Evolutionary conservation across 768 basidiomycete species (phyloP), one percentile per base, ranked within the genome.

Genomic region (Lentinus brumalis): DNA sequence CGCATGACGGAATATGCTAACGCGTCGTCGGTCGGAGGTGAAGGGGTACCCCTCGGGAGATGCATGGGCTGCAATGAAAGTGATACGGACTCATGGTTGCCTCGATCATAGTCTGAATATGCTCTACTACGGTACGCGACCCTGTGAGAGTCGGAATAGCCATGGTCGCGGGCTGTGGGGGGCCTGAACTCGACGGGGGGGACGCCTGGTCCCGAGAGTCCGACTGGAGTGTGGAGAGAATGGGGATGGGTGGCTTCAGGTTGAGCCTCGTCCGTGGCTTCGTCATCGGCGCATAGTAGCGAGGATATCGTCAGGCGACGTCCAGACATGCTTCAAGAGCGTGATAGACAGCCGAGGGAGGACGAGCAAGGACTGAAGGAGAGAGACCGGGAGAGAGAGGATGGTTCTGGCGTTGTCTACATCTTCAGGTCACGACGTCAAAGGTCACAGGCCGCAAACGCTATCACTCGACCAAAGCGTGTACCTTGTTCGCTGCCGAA

Each of bases 261-360:
- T 8, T 29, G 50, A 26, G 65, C 26, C 11, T 31, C 55, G 31
- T 60, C 59, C n/a, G 59, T 50, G 31, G 57, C 35, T 32, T 63
- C 68, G 63, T 79, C 74, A 69, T 84, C 83, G 67, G 81, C 76
- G 69, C 87, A 90, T 32, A 91, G 81, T 41, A 92, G 83, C 8
- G 88, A 89, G 14, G 88, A 87, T 26, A 92, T 92, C 68, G 86
- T 86, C 69, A 92, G 86, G 53, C 89, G 81, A 55, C 88, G 80
- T 30, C 87, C 84, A 50, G 81, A 79, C 86, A 88, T 89, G 69
- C 35, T 45, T 73, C 67, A 18, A 42, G 44, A n/a, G 29, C 14
- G 44, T 31, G 4, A 71, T 31, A 38, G 39, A 56, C 32, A n/a
- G 39, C 18, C 69, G 57, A 50, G 14, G 49, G 55, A 32, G 39